Evolutionary conservation across 2,329 filamentous ascomycete genomes (phyloP), one percentile per base, ranked within the genome.

Genomic region (Mycosphaerella sp.): DNA sequence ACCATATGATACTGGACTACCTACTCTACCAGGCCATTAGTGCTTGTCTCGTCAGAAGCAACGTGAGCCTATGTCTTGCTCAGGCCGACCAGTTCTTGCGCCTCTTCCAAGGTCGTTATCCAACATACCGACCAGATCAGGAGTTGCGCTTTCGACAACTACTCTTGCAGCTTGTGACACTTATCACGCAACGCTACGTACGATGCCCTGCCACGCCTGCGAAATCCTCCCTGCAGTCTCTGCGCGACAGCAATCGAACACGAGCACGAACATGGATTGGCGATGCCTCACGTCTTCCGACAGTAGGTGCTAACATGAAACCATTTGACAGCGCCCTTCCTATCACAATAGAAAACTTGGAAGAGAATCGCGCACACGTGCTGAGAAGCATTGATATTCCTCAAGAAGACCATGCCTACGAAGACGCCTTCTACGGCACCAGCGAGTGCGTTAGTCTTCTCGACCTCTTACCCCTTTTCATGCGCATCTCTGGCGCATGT

Each of bases 1-100:
- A 82, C 56, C 61, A 73, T 32, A 73, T 79, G 62, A 79, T 80
- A 39, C 66, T 80, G n/a, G 79, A 82, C 60, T 81, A 79, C 57
- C 63, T 80, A 3, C 59, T 75, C 36, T 75, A 72, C 66, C 70
- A 73, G 41, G 70, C 75, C 6, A 74, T 71, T 37, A 63, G 70
- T 16, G 62, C 66, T 35, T 65, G 75, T 4, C 62, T 79, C 30
- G 64, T 67, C 16, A 56, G 43, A 27, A 53, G 44, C 42, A 25
- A 55, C 34, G 49, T 30, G n/a, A 14, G 18, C 14, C 34, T 60
- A 2, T 59, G 57, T 14, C 45, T 64, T 6, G 18, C 44, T 14
- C 55, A 62, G 28, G 46, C 57, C 9, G 56, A 66, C 73, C 73
- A 70, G 46, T 75, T 76, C 63, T 64, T 72, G 37, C 63, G 59